Conservation (phyloP, 176 grass and related monocot genomes). For the Calamus simplicifolius region DNA sequence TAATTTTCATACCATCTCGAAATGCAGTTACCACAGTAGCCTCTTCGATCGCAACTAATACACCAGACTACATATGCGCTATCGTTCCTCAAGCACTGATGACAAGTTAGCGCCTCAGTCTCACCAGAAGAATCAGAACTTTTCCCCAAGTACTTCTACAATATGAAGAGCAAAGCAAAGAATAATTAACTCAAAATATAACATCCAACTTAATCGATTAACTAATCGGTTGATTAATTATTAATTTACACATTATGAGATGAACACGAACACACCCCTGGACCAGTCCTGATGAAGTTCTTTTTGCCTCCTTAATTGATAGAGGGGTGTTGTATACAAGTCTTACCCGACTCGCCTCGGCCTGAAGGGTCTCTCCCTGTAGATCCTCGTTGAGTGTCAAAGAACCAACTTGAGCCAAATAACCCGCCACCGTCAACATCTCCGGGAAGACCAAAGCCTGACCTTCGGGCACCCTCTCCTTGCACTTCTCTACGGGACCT, state of each 20-base stretch:
- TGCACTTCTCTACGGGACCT: constrained; percentile 9
- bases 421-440: neutral
- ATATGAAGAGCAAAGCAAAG: constrained; percentile 2
- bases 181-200: neutral
- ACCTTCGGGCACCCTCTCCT: constrained; percentile 13
- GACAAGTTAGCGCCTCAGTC: constrained; percentile 31
- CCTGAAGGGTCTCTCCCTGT: neutral
- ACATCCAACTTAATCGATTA: neutral
- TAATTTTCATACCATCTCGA: constrained; percentile 45
- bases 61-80: constrained; percentile 40
- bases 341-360: constrained; percentile 1
- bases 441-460: neutral
- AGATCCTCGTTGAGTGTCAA: neutral
- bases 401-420: neutral
- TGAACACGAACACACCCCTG: constrained; percentile 1
- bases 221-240: no score
- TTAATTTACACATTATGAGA: no score
- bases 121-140: constrained; percentile 17
- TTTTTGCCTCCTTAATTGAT: neutral
- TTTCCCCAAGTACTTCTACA: constrained; percentile 18
- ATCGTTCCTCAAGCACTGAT: constrained; percentile 64
- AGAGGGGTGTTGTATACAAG: neutral
- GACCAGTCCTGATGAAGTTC: constrained; percentile 1
- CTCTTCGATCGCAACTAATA: constrained; percentile 61
- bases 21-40: constrained; percentile 60